Evolutionary conservation across 495 filamentous ascomycete genomes (phyloP).

Genomic region (Talaromyces nanjingensis): DNA sequence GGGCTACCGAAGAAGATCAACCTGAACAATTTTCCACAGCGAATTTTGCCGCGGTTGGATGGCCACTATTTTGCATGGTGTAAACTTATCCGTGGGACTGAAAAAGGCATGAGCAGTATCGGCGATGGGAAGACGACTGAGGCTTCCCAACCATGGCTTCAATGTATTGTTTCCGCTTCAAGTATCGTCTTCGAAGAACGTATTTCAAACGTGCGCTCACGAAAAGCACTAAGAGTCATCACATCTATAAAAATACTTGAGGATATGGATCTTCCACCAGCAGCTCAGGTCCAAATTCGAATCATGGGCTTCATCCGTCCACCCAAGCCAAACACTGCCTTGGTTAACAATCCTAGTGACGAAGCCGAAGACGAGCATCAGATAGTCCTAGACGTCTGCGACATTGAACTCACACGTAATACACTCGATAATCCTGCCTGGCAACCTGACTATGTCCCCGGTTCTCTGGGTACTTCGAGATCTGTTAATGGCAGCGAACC

Average conservation of each 20-base stretch:
- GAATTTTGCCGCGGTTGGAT: conserved; percentile 40
- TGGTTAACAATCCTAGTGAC: conserved; percentile 19
- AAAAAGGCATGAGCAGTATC: neutral
- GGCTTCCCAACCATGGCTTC: conserved; percentile 35
- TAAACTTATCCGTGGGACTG: conserved; percentile 19
- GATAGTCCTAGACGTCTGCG: conserved; percentile 36
- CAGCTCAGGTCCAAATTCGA: conserved; percentile 38
- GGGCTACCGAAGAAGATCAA: conserved; percentile 7
- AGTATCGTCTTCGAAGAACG: conserved; percentile 31
- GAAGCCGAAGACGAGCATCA: conserved; percentile 30
- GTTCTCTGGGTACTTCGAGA: conserved; percentile 17
- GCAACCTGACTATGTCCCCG: conserved; percentile 29
- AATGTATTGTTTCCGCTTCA: conserved; percentile 43
- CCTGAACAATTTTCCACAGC: conserved; percentile 34
- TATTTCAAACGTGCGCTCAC: conserved; percentile 26
- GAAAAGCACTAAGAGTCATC: conserved; percentile 32
- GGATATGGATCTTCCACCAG: conserved; percentile 22
- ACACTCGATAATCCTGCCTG: conserved; percentile 50
- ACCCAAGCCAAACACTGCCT: conserved; percentile 6
- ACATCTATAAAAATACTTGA: conserved; percentile 41
- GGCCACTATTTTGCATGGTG: conserved; percentile 63
- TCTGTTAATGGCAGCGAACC: conserved; percentile 9
- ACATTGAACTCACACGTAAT: conserved; percentile 40
- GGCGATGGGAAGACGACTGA: conserved; percentile 14
- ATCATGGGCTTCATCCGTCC: conserved; percentile 49